Evolutionary conservation across 805 yeast species (phyloP).

Genomic region (Candida odintsovae): DNA sequence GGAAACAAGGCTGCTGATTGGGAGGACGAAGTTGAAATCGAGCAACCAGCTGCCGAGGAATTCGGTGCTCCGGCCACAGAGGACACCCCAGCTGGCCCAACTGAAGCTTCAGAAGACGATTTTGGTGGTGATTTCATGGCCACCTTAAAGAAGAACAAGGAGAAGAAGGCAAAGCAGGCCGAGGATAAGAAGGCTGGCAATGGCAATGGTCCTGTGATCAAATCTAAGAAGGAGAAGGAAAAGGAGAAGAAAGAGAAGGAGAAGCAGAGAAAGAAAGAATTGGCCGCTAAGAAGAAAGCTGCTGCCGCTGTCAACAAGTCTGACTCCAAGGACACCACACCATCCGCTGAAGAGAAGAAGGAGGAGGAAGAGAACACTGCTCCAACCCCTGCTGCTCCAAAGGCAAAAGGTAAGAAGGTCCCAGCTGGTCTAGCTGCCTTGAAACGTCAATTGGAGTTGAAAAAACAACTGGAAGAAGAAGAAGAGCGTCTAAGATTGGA

Average conservation of each 20-base stretch:
- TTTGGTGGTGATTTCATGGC: conserved; percentile 71
- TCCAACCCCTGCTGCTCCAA: conserved; percentile 32
- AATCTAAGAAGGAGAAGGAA: conserved; percentile 90
- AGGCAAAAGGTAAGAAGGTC: conserved; percentile 60
- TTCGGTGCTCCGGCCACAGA: conserved; percentile 34
- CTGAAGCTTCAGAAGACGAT: conserved; percentile 33
- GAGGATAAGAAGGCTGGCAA: conserved; percentile 40
- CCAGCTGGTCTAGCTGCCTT: conserved; percentile 91
- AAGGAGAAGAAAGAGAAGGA: conserved; percentile 92
- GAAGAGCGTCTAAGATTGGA: conserved; percentile 68
- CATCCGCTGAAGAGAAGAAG: conserved; percentile 17
- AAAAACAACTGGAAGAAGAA: conserved; percentile 85
- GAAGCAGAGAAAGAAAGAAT: conserved; percentile 85
- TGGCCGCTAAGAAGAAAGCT: conserved; percentile 80
- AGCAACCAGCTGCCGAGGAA: conserved; percentile 48
- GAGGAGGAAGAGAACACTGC: conserved; percentile 26
- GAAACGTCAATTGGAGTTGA: conserved; percentile 81
- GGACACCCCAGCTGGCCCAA: conserved; percentile 18
- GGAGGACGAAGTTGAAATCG: conserved; percentile 68
- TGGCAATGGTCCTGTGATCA: conserved; percentile 61
- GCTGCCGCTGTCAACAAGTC: conserved; percentile 58
- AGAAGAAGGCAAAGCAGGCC: conserved; percentile 64
- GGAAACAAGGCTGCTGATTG: conserved; percentile 66
- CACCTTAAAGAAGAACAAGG: conserved; percentile 73
- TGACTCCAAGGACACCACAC: conserved; percentile 15